Conservation (phyloP, 768 basidiomycete genomes). For the Mycena rosella region DNA sequence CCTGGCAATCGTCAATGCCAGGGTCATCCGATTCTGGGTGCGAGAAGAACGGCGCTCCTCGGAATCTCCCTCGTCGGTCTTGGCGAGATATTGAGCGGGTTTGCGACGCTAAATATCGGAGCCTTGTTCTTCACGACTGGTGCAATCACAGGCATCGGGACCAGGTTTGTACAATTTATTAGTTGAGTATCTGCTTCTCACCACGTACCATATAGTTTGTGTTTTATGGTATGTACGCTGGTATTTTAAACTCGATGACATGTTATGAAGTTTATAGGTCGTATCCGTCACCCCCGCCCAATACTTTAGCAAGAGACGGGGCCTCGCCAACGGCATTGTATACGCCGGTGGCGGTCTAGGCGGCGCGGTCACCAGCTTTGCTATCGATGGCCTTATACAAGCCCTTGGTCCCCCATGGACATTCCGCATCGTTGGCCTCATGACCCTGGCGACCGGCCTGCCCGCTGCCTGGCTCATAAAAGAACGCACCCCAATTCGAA, state of each 20-base stretch:
- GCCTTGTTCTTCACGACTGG: slow-evolving; percentile 44
- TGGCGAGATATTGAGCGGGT: slow-evolving; percentile 44
- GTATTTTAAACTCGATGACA: neutral
- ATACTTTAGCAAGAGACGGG: slow-evolving; percentile 47
- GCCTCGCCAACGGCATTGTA: slow-evolving; percentile 49
- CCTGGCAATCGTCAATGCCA: slow-evolving; percentile 44
- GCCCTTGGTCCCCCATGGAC: slow-evolving; percentile 46
- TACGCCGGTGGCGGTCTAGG: slow-evolving; percentile 43
- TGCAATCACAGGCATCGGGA: slow-evolving; percentile 45
- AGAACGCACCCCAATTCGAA: slow-evolving; percentile 38
- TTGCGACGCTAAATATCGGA: slow-evolving; percentile 40
- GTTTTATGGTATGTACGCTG: slow-evolving; percentile 41
- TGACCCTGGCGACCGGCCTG: slow-evolving; percentile 42
- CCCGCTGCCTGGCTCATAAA: slow-evolving; percentile 43
- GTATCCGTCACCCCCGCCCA: slow-evolving; percentile 44
- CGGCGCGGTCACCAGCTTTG: slow-evolving; percentile 46
- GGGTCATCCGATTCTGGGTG: slow-evolving; percentile 46
- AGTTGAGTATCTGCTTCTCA: neutral
- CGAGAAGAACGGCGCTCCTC: slow-evolving; percentile 43
- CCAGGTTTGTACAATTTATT: slow-evolving; percentile 31
- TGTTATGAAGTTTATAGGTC: slow-evolving; percentile 8
- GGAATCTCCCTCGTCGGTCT: slow-evolving; percentile 44
- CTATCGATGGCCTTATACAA: slow-evolving; percentile 44
- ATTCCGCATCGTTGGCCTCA: slow-evolving; percentile 47
- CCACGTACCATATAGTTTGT: neutral